Evolutionary conservation across 2,329 filamentous ascomycete species (phyloP), one percentile per base, ranked within the genome.

Genomic region (Neonectria punicea): DNA sequence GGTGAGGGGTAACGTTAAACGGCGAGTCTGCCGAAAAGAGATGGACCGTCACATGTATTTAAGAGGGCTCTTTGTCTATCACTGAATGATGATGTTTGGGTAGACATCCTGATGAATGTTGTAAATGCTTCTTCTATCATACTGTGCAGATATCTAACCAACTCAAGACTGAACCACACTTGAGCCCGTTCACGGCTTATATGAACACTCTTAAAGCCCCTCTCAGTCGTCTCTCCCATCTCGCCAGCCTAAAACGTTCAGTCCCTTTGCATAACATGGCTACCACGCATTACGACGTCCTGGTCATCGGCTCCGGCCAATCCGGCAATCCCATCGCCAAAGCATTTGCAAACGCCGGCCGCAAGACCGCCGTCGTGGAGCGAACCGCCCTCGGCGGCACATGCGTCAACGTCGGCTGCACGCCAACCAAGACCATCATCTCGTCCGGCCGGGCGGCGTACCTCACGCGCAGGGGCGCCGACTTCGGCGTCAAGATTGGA

Each of bases 351-450:
- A 77, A 80, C 32, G 78, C 82, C 3, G 80, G 80, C 30, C 77
- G 79, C 16, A 81, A 80, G 55, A 83, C 82, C 0, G 80, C 80
- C 6, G 74, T 87, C 28, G 76, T 87, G 56, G 85, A 87, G 69
- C 75, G 80, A n/a, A 65, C 77, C 0, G 79, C 84, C 58, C 76
- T 87, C 2, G 85, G 83, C n/a, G 86, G 85, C 11, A 85, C 82
- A 61, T 87, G 85, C 67, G 76, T 87, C 58, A 87, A 87, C 61
- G 84, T 84, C 65, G 85, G 85, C 5, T 87, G 86, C 69, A 87
- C 85, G 11, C 85, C 85, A 0, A 87, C 86, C 20, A 88, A 87
- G 72, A 87, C 86, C 9, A 83, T 88, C 80, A 83, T 88, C 53
- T 81, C 85, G 3, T 85, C 82, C 20, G 86, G 84, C 1, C 77